Conservation (phyloP, 2,329 filamentous ascomycete genomes). For the Simplicillium sp. region DNA sequence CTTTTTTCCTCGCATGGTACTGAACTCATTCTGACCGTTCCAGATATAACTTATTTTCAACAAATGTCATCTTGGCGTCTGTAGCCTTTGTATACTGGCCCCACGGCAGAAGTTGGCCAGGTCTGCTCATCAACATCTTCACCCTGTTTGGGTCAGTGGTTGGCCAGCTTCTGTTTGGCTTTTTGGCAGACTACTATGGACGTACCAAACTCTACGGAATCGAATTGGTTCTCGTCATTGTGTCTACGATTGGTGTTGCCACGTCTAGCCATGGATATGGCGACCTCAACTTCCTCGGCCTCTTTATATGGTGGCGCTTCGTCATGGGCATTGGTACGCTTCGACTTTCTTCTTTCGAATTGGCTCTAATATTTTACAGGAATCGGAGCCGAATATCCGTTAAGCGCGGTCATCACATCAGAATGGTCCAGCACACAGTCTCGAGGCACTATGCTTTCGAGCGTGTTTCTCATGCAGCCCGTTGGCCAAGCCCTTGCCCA, state of each 20-base stretch:
- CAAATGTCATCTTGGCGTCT: constrained; percentile 43
- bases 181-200: constrained; percentile 44
- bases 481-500: constrained; percentile 58
- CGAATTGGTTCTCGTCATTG: constrained; percentile 44
- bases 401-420: constrained; percentile 57
- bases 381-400: constrained; percentile 59
- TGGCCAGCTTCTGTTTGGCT: constrained; percentile 43
- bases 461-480: constrained; percentile 61
- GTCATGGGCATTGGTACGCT: constrained; percentile 40
- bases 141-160: constrained; percentile 42
- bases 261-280: constrained; percentile 39
- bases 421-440: constrained; percentile 55
- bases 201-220: constrained; percentile 47
- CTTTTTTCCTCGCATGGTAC: constrained; percentile 12
- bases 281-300: constrained; percentile 38
- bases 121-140: constrained; percentile 40
- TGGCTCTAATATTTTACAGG: constrained; percentile 22
- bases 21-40: constrained; percentile 1
- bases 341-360: constrained; percentile 1
- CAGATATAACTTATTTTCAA: constrained; percentile 45
- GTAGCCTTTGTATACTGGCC: constrained; percentile 45
- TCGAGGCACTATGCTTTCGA: constrained; percentile 58
- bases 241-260: constrained; percentile 47
- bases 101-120: constrained; percentile 30
- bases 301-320: constrained; percentile 45